phyloP scores from a whole-genome alignment of 345 rosid species.

The Sonneratia alba region DNA sequence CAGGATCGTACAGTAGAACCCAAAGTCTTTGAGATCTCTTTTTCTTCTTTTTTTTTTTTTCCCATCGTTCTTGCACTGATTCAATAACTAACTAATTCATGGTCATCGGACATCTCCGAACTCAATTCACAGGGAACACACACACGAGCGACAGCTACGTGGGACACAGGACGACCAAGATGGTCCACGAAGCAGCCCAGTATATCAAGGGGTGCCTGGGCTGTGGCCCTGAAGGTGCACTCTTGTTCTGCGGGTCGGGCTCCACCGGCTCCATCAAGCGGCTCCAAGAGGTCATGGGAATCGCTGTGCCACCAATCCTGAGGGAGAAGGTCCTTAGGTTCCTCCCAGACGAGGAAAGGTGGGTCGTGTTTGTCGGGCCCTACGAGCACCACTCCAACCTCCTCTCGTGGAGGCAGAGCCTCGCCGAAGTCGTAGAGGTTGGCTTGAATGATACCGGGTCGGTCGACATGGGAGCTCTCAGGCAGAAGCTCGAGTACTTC shows the following conservation, averaged over 20 bases:
- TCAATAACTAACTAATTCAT: too few relatives aligned
- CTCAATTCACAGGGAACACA: conserved; percentile 29
- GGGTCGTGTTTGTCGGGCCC: conserved; percentile 57
- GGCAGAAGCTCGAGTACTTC: conserved; percentile 17
- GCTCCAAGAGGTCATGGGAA: conserved; percentile 52
- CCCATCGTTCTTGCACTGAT: too few relatives aligned
- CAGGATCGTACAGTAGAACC: too few relatives aligned
- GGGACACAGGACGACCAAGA: conserved; percentile 43
- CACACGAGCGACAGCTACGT: conserved; percentile 48
- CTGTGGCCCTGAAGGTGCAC: conserved; percentile 30
- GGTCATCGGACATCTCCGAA: too few relatives aligned
- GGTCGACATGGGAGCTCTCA: conserved; percentile 25
- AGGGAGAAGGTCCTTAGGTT: conserved; percentile 25
- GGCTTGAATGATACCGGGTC: conserved; percentile 27
- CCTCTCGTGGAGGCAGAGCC: conserved; percentile 56
- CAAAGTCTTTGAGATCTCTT: too few relatives aligned
- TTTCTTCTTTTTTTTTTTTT: too few relatives aligned
- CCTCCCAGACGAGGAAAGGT: conserved; percentile 31
- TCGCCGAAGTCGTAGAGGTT: conserved; percentile 49
- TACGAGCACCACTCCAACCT: conserved; percentile 63
- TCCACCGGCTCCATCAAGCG: conserved; percentile 45
- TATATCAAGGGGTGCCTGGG: conserved; percentile 51
- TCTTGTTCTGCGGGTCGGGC: conserved; percentile 51
- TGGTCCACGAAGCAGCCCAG: conserved; percentile 29
- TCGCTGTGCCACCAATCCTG: conserved; percentile 34